Conservation (phyloP, 805 yeast genomes). For the Wickerhamomyces alni region DNA sequence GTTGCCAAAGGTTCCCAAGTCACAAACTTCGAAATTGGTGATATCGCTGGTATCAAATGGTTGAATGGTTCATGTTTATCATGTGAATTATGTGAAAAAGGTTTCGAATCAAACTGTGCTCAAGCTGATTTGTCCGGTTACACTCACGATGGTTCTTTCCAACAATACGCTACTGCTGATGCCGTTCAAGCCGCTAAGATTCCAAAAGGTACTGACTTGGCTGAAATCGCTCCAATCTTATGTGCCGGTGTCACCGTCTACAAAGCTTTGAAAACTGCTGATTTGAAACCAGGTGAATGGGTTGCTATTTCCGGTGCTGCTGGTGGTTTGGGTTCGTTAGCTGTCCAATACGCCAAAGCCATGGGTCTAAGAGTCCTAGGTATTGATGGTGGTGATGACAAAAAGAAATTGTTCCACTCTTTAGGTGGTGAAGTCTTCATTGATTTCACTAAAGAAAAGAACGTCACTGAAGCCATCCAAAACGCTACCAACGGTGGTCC, state of each 20-base stretch:
- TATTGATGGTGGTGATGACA: constrained; percentile 65
- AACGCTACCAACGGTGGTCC: constrained; percentile 67
- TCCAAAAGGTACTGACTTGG: constrained; percentile 70
- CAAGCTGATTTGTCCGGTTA: constrained; percentile 74
- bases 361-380: constrained; percentile 72
- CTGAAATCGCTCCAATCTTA: constrained; percentile 72
- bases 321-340: constrained; percentile 74
- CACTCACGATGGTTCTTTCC: constrained; percentile 89
- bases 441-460: constrained; percentile 52
- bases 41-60: constrained; percentile 82
- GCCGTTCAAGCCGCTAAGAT: constrained; percentile 81
- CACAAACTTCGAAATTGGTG: constrained; percentile 68
- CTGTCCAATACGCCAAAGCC: constrained; percentile 69
- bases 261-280: constrained; percentile 82
- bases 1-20: constrained; percentile 72
- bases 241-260: constrained; percentile 92
- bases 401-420: constrained; percentile 46
- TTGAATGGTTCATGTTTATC: constrained; percentile 69
- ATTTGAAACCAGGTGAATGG: constrained; percentile 65
- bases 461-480: constrained; percentile 48
- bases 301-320: constrained; percentile 76
- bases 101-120: constrained; percentile 67
- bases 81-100: constrained; percentile 68
- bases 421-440: constrained; percentile 63
- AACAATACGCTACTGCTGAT: constrained; percentile 85